Percentiles rank a stretch among this genome's conserved stretches.
phyloP scores from a whole-genome alignment of 371 early-diverging fungal genomes.

The Mucor saturninus region DNA sequence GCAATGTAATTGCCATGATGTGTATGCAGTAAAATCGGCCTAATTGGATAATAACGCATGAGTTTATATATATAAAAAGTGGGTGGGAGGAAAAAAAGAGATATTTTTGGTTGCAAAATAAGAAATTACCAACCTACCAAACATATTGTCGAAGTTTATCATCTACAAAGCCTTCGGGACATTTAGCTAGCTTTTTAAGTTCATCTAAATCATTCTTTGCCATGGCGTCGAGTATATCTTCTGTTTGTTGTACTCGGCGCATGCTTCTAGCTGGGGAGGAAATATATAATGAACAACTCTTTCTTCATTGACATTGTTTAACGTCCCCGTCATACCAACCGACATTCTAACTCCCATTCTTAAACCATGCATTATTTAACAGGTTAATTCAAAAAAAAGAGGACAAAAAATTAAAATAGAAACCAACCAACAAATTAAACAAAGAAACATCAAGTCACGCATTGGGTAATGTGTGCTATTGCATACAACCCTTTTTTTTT shows the following conservation, averaged over 20 bases:
- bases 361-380: conserved; percentile 13
- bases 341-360: conserved; percentile 33
- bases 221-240: conserved; percentile 39
- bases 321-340: conserved; percentile 23
- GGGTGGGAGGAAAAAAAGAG: no score
- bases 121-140: conserved; percentile 37
- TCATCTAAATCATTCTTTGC: conserved; percentile 33
- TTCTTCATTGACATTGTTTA: not conserved
- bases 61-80: not conserved
- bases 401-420: no score
- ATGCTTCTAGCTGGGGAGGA: conserved; percentile 33
- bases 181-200: conserved; percentile 38
- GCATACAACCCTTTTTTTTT: no score
- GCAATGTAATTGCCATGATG: conserved; percentile 54
- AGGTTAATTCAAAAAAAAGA: no score
- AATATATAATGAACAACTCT: not conserved
- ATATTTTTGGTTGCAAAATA: not conserved
- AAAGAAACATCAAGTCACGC: no score
- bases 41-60: not conserved
- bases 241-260: conserved; percentile 37
- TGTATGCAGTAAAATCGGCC: conserved; percentile 59
- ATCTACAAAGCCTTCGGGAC: conserved; percentile 43
- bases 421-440: no score
- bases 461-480: no score
- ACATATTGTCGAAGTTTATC: conserved; percentile 43